Conservation (phyloP, 768 basidiomycete species). For the Hebeloma cylindrosporum region DNA sequence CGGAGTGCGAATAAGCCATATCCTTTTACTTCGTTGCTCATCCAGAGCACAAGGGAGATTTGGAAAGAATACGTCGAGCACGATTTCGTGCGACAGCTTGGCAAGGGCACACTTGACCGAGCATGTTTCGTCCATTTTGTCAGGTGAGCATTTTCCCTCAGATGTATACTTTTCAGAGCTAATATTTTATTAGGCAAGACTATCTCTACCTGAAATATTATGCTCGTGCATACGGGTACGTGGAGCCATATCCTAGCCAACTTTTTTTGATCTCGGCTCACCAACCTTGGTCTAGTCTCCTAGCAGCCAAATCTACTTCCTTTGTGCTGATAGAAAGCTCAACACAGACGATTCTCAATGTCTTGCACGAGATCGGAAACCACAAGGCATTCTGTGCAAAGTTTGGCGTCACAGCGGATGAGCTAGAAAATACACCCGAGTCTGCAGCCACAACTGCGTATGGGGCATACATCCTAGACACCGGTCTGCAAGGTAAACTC, state of each 20-base stretch:
- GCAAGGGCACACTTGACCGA: conserved; percentile 63
- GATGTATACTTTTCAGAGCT: neutral
- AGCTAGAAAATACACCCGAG: conserved; percentile 64
- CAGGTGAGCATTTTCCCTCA: conserved; percentile 47
- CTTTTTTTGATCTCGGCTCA: neutral
- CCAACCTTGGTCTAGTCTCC: conserved; percentile 44
- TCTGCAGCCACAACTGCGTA: conserved; percentile 79
- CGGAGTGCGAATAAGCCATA: conserved; percentile 60
- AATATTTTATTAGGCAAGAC: conserved; percentile 57
- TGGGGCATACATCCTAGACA: conserved; percentile 81
- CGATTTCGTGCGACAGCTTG: conserved; percentile 78
- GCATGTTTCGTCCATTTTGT: conserved; percentile 83
- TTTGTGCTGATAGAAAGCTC: conserved; percentile 64
- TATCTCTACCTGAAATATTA: conserved; percentile 84
- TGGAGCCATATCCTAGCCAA: conserved; percentile 1
- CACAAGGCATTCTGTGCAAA: conserved; percentile 70
- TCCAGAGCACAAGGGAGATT: conserved; percentile 48
- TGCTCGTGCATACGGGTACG: conserved; percentile 74
- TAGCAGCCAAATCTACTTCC: conserved; percentile 73
- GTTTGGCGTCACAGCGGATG: conserved; percentile 65
- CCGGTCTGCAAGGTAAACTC: conserved; percentile 62
- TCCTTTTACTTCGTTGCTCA: conserved; percentile 67
- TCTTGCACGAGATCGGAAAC: conserved; percentile 69
- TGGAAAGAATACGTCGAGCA: conserved; percentile 84
- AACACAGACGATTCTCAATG: conserved; percentile 58